Percentiles rank a stretch among this genome's conserved stretches.
Evolutionary conservation across 805 yeast species (phyloP).

Genomic region (Wickerhamiella occidentalis): DNA sequence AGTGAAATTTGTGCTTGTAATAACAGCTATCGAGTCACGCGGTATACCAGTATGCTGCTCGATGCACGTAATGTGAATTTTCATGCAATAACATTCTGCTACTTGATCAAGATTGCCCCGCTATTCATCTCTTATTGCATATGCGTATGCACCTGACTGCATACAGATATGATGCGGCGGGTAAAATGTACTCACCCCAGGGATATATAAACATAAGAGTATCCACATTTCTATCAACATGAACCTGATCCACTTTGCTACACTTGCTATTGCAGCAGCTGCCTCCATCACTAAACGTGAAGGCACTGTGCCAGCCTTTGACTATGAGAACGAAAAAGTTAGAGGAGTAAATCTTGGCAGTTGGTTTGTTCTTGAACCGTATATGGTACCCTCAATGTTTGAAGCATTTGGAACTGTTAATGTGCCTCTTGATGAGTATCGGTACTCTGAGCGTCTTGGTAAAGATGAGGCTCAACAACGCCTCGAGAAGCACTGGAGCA

Average conservation of each 20-base stretch:
- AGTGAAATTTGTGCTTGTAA: no score
- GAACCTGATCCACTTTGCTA: not conserved
- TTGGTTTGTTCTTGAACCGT: constrained; percentile 82
- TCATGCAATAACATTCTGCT: no score
- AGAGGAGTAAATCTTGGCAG: constrained; percentile 67
- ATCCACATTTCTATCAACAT: no score
- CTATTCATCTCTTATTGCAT: no score
- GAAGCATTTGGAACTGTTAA: constrained; percentile 17
- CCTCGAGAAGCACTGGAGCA: constrained; percentile 60
- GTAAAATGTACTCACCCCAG: no score
- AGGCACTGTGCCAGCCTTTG: constrained; percentile 17
- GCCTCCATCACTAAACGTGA: not conserved
- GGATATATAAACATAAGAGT: no score
- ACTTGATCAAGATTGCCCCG: no score
- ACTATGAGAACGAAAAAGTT: constrained; percentile 25
- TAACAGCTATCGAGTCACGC: no score
- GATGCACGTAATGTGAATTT: no score
- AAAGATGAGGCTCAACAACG: constrained; percentile 39
- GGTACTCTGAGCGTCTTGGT: constrained; percentile 50
- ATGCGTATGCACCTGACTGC: no score
- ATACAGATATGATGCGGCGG: no score
- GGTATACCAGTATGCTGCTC: no score
- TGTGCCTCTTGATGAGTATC: constrained; percentile 76
- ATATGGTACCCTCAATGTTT: constrained; percentile 59
- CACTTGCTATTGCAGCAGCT: not conserved